phyloP scores from a whole-genome alignment of 176 grass and related monocot genomes.

The Musa itinerans region DNA sequence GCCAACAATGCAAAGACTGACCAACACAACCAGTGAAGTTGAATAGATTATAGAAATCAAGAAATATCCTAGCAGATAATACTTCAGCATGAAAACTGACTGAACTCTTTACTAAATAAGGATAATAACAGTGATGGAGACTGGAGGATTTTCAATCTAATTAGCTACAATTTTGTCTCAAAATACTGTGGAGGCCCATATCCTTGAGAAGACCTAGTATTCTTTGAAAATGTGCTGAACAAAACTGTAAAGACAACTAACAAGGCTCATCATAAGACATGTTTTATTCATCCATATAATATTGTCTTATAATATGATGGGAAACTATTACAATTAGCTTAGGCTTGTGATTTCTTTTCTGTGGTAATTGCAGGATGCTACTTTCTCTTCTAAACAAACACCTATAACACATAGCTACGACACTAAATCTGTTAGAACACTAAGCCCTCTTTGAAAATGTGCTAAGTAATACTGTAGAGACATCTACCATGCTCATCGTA shows the following conservation, averaged over 20 bases:
- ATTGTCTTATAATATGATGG: neutral
- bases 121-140: neutral
- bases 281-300: neutral
- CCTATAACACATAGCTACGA: neutral
- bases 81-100: neutral
- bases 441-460: neutral
- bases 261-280: neutral
- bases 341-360: neutral
- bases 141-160: neutral
- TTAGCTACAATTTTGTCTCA: neutral
- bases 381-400: neutral
- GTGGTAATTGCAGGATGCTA: neutral
- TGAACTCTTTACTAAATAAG: neutral
- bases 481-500: neutral
- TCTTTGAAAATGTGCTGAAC: neutral
- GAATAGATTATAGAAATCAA: too few relatives aligned
- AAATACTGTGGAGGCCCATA: neutral
- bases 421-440: neutral
- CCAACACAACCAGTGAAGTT: neutral
- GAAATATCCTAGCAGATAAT: neutral
- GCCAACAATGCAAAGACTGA: neutral
- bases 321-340: neutral
- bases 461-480: neutral
- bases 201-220: neutral
- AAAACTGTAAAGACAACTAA: neutral